Evolutionary conservation across 2,329 filamentous ascomycete genomes (phyloP).

Genomic region (Periglandula ipomoeae): DNA sequence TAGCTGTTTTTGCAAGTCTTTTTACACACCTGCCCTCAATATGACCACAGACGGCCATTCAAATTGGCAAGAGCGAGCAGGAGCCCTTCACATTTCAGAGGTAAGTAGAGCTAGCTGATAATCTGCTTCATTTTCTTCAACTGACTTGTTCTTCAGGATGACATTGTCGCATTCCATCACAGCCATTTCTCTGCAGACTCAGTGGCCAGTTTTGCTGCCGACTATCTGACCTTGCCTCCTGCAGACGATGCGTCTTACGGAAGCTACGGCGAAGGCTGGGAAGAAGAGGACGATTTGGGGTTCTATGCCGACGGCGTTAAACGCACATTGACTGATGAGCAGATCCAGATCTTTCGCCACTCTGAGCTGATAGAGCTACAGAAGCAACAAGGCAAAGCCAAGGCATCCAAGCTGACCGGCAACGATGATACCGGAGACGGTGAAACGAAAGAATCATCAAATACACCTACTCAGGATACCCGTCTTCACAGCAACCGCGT

Average conservation of each 20-base stretch:
- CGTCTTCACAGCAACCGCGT: slow-evolving; percentile 3
- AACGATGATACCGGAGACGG: background rate
- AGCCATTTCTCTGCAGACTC: slow-evolving; percentile 47
- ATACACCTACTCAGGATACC: background rate
- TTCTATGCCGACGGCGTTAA: slow-evolving; percentile 83
- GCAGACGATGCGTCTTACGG: slow-evolving; percentile 12
- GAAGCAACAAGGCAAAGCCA: slow-evolving; percentile 35
- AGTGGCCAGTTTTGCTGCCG: slow-evolving; percentile 34
- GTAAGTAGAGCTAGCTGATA: background rate
- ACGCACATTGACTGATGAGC: slow-evolving; percentile 81
- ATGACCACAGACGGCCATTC: background rate
- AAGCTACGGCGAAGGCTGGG: background rate
- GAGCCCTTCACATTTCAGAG: slow-evolving; percentile 1
- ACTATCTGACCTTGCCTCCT: slow-evolving; percentile 30
- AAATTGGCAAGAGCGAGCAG: background rate
- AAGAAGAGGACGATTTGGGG: slow-evolving; percentile 59
- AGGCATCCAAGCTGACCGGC: slow-evolving; percentile 7
- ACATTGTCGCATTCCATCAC: slow-evolving; percentile 48
- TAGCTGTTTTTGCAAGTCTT: background rate
- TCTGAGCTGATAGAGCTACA: slow-evolving; percentile 72
- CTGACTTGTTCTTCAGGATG: slow-evolving; percentile 35
- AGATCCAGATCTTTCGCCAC: slow-evolving; percentile 84
- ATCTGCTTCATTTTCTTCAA: background rate
- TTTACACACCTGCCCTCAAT: background rate
- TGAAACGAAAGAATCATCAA: background rate